A percentile compares a stretch with the other conserved stretches of the same genome.
Evolutionary conservation across 345 rosid genomes (phyloP).

Genomic region (Ceriops decandra): DNA sequence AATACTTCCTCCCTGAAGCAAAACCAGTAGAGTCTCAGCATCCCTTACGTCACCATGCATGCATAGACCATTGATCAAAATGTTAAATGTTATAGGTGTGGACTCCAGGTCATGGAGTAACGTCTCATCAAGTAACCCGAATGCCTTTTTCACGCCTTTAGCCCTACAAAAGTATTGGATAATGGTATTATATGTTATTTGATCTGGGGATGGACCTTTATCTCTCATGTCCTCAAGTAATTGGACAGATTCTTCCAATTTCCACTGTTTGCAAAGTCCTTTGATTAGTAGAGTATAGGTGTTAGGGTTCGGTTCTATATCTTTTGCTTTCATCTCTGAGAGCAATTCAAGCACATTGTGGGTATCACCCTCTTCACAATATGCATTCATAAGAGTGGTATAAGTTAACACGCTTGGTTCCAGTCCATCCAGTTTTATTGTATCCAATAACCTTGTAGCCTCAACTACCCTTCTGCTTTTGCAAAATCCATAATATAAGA

Average conservation of each 20-base stretch:
- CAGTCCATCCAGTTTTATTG: constrained; percentile 42
- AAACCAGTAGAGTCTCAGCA: constrained; percentile 48
- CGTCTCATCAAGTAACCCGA: constrained; percentile 44
- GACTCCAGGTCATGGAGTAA: constrained; percentile 42
- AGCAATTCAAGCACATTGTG: constrained; percentile 36
- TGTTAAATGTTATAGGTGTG: constrained; percentile 47
- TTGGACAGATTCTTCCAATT: constrained; percentile 39
- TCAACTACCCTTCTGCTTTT: constrained; percentile 33
- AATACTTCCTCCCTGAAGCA: constrained; percentile 36
- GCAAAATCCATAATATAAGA: constrained; percentile 57
- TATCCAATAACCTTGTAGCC: constrained; percentile 45
- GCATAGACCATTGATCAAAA: constrained; percentile 64
- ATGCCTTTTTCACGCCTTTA: constrained; percentile 38
- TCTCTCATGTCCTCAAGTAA: constrained; percentile 47
- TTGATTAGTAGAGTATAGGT: constrained; percentile 66
- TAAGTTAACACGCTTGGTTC: constrained; percentile 57
- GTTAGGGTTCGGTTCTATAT: constrained; percentile 42
- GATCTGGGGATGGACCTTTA: constrained; percentile 53
- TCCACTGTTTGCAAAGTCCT: constrained; percentile 51
- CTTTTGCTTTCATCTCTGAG: constrained; percentile 46
- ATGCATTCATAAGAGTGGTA: constrained; percentile 72
- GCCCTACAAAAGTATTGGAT: constrained; percentile 48
- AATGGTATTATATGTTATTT: constrained; percentile 54
- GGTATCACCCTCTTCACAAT: constrained; percentile 45
- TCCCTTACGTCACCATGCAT: constrained; percentile 33